phyloP scores from a whole-genome alignment of 2,329 filamentous ascomycete species.

The Proliferodiscus dingleyae region DNA sequence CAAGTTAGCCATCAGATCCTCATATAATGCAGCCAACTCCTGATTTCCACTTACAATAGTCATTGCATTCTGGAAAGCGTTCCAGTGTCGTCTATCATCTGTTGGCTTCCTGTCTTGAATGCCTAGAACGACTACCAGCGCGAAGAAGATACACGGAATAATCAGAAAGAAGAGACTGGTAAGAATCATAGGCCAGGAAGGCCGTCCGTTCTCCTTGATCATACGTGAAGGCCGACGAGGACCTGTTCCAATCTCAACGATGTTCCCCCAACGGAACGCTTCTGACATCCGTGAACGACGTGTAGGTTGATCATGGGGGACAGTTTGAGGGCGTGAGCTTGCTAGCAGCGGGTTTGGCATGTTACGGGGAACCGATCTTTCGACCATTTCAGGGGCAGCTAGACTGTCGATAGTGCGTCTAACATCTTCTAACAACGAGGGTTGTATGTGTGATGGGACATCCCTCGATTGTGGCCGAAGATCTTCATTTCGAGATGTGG shows the following conservation, averaged over 20 bases:
- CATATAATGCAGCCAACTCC: too few species aligned
- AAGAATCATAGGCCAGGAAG: constrained; percentile 2
- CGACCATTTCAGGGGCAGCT: neutral
- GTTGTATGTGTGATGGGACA: neutral
- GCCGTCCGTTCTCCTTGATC: neutral
- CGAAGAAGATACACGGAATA: constrained; percentile 4
- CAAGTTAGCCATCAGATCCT: neutral
- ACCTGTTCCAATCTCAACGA: constrained; percentile 1
- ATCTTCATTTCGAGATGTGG: neutral
- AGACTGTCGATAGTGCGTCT: neutral
- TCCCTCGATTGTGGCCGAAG: neutral
- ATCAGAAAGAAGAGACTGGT: constrained; percentile 1
- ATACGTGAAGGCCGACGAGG: neutral
- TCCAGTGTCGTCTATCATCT: constrained; percentile 3
- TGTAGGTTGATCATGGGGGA: neutral
- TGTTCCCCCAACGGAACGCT: constrained; percentile 3
- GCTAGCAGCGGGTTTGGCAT: constrained; percentile 1
- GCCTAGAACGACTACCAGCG: constrained; percentile 4
- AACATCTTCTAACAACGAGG: neutral
- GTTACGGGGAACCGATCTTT: neutral
- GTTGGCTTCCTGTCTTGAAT: constrained; percentile 7
- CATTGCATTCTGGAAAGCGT: constrained; percentile 5
- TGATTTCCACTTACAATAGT: constrained; percentile 3
- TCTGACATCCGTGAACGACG: neutral
- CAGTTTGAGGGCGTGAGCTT: neutral